Conservation (phyloP, 495 filamentous ascomycete genomes). For the Staphylotrichum tortipilum region DNA sequence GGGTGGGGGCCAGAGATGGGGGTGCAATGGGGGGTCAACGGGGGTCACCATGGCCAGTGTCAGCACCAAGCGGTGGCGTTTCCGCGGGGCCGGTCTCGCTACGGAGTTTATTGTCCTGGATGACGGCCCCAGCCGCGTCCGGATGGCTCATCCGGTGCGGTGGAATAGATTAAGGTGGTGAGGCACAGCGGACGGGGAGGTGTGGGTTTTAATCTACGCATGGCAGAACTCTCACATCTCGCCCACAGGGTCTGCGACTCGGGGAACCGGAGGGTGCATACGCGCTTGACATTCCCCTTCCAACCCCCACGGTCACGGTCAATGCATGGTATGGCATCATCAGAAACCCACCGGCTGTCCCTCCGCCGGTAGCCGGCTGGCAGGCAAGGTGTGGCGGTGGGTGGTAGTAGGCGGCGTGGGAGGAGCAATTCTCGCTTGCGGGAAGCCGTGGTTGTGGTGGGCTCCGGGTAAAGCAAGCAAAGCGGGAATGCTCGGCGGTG, state of each 20-base stretch:
- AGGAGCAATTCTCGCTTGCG: neutral
- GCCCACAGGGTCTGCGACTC: conserved; percentile 12
- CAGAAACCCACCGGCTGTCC: neutral
- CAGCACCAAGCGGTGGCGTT: neutral
- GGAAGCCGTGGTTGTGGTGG: too few species aligned
- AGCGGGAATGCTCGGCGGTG: neutral
- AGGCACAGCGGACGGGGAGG: neutral
- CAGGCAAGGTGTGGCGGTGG: neutral
- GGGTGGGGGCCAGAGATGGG: too few species aligned
- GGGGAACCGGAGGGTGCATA: conserved; percentile 11
- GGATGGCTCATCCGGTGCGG: conserved; percentile 3
- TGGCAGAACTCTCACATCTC: conserved; percentile 30
- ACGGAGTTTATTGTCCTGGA: too few species aligned
- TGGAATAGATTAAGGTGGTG: conserved; percentile 2
- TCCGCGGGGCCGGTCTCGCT: conserved; percentile 13
- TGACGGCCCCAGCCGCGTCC: conserved; percentile 12
- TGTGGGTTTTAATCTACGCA: conserved; percentile 12
- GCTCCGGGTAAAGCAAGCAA: neutral
- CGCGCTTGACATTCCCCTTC: neutral
- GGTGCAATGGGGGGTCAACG: conserved; percentile 5
- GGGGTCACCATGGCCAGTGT: too few species aligned
- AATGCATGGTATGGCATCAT: neutral
- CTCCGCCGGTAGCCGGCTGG: neutral
- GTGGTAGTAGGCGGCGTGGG: too few species aligned
- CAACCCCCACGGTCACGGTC: too few species aligned